Evolutionary conservation across 1,139 yeast genomes (phyloP).

Genomic region (Eremothecium gossypii): DNA sequence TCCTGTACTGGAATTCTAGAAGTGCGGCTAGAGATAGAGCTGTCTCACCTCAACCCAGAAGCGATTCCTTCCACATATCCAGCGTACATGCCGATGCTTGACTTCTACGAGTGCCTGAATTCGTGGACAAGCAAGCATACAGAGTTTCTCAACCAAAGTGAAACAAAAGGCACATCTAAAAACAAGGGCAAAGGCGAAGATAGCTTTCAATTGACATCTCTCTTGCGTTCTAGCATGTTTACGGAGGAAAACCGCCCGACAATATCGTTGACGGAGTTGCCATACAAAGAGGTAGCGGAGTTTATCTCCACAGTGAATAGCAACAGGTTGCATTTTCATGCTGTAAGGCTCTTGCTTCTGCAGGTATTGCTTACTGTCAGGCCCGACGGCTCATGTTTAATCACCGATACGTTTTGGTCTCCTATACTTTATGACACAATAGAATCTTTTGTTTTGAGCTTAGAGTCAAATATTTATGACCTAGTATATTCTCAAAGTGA

Average conservation of each 20-base stretch:
- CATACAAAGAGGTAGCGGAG: slow-evolving; percentile 26
- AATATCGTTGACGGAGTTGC: slow-evolving; percentile 11
- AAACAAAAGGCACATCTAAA: slow-evolving; percentile 8
- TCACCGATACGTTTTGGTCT: slow-evolving; percentile 30
- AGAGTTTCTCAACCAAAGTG: slow-evolving; percentile 29
- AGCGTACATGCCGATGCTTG: slow-evolving; percentile 20
- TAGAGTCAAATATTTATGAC: slow-evolving; percentile 24
- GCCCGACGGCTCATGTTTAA: slow-evolving; percentile 20
- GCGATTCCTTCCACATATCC: slow-evolving; percentile 11
- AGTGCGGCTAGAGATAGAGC: slow-evolving; percentile 11
- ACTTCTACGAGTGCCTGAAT: slow-evolving; percentile 33
- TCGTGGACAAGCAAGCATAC: slow-evolving; percentile 38
- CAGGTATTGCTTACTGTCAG: slow-evolving; percentile 31
- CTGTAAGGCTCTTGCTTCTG: slow-evolving; percentile 40
- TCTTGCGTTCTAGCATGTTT: slow-evolving; percentile 23
- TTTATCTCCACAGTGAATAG: slow-evolving; percentile 32
- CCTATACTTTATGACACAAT: slow-evolving; percentile 24
- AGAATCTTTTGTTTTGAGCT: slow-evolving; percentile 29
- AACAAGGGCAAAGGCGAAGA: slow-evolving; percentile 13
- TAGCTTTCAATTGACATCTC: slow-evolving; percentile 20
- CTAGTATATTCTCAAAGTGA: slow-evolving; percentile 10
- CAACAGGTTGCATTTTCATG: slow-evolving; percentile 36
- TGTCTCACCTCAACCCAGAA: slow-evolving; percentile 14
- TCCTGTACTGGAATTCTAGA: slow-evolving; percentile 23
- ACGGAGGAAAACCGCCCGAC: slow-evolving; percentile 15